These are phyloP conservation scores for Kuraishia cidri DNA, from an alignment of 805 yeast species.

Conservation along the genomic window DNA sequence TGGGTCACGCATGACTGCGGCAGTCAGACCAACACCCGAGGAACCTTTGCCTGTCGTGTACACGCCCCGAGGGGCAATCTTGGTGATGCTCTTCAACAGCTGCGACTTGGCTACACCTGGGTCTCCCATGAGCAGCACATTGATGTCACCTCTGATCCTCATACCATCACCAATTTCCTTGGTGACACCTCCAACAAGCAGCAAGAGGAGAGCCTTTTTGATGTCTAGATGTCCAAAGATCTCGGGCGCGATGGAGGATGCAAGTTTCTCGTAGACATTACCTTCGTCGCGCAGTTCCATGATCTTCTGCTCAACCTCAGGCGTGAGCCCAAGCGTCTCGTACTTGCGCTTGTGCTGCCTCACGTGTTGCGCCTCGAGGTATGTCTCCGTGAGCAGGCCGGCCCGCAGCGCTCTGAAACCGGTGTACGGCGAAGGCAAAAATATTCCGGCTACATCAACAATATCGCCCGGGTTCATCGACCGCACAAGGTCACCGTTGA, in stretches of 20 bases:
- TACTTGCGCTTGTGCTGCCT: constrained; percentile 86
- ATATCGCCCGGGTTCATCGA: constrained; percentile 88
- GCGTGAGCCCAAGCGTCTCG: constrained; percentile 50
- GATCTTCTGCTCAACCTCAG: constrained; percentile 50
- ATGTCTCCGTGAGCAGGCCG: constrained; percentile 91
- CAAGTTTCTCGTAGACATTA: constrained; percentile 68
- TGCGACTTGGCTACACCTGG: constrained; percentile 99
- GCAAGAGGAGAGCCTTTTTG: constrained; percentile 77
- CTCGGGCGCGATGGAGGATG: constrained; percentile 94
- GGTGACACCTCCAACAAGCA: constrained; percentile 92
- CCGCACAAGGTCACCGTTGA: constrained; percentile 89
- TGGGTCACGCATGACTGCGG: constrained; percentile 98
- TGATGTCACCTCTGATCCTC: constrained; percentile 95
- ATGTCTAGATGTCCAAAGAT: constrained; percentile 92
- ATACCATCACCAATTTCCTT: constrained; percentile 94
- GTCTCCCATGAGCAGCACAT: constrained; percentile 95
- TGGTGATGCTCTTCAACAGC: constrained; percentile 79
- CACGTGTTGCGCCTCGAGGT: constrained; percentile 78
- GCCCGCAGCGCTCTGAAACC: constrained; percentile 91
- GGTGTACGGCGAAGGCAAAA: constrained; percentile 90
- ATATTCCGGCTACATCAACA: constrained; percentile 89
- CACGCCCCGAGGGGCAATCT: constrained; percentile 93
- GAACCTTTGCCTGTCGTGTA: constrained; percentile 98
- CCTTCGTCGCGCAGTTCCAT: constrained; percentile 48
- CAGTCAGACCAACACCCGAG: constrained; percentile 97